Evolutionary conservation across 192 early-diverging fungal genomes (phyloP).

Genomic region (Jimgerdemannia lactiflua): DNA sequence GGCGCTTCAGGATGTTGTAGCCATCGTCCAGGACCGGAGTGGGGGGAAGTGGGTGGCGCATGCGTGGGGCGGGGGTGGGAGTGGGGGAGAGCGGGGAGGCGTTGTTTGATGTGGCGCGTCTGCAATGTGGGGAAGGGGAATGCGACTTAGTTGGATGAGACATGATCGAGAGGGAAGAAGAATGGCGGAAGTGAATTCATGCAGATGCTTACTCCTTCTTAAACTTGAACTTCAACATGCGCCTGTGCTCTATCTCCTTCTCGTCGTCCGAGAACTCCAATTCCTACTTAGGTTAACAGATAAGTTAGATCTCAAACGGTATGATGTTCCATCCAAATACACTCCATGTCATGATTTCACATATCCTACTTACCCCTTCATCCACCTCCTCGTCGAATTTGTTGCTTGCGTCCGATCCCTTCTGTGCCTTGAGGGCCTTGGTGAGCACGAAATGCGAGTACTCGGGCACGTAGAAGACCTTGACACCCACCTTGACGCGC

Average conservation of each 20-base stretch:
- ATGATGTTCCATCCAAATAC: no score
- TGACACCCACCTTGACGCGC: conserved; percentile 36
- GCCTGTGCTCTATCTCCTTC: conserved; percentile 62
- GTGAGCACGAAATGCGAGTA: conserved; percentile 68
- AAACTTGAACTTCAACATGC: conserved; percentile 41
- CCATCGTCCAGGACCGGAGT: not conserved
- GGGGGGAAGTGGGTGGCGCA: not conserved
- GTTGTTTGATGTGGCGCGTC: conserved; percentile 1
- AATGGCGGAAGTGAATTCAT: no score
- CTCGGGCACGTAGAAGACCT: conserved; percentile 63
- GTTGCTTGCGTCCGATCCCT: conserved; percentile 93
- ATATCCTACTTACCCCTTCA: conserved; percentile 52
- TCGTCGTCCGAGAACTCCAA: conserved; percentile 98
- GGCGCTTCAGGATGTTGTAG: not conserved
- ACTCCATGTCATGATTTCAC: no score
- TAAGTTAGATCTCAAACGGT: no score
- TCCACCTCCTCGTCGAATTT: conserved; percentile 88
- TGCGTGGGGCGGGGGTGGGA: not conserved
- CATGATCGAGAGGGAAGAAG: no score
- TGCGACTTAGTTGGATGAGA: no score
- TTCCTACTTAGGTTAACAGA: no score
- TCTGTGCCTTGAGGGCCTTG: conserved; percentile 55
- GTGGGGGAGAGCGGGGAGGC: not conserved
- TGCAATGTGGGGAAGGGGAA: conserved; percentile 14
- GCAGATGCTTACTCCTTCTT: conserved; percentile 34